These are phyloP conservation scores for Termitomyces sp. DNA, from an alignment of 768 basidiomycete species.

Conservation along the genomic window DNA sequence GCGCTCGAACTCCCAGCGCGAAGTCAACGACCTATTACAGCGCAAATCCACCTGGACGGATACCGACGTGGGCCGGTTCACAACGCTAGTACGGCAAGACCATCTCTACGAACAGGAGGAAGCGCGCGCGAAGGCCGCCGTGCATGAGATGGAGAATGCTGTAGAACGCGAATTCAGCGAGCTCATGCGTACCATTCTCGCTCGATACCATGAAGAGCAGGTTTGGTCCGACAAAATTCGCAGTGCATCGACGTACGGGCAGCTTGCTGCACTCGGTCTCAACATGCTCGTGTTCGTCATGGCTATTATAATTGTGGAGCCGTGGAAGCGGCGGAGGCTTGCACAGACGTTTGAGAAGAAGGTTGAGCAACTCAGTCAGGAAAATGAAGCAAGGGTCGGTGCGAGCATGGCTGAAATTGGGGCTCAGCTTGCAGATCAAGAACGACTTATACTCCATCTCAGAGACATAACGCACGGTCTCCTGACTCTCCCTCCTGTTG, in stretches of 20 bases:
- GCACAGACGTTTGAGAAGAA: conserved; percentile 89
- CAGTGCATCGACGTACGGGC: conserved; percentile 91
- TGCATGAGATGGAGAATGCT: conserved; percentile 67
- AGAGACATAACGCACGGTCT: conserved; percentile 8
- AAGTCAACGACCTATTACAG: conserved; percentile 92
- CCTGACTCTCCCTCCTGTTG: neutral
- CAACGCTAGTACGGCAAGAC: conserved; percentile 85
- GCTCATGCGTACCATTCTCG: conserved; percentile 85
- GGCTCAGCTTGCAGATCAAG: conserved; percentile 45
- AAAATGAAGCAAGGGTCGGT: conserved; percentile 48
- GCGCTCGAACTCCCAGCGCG: conserved; percentile 86
- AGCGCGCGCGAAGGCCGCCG: conserved; percentile 58
- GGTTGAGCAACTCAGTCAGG: conserved; percentile 59
- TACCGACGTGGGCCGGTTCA: conserved; percentile 82
- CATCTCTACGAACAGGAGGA: conserved; percentile 85
- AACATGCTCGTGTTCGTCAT: conserved; percentile 89
- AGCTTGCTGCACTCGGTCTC: conserved; percentile 77
- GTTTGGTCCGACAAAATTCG: conserved; percentile 99
- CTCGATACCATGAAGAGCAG: conserved; percentile 97
- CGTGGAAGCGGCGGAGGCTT: conserved; percentile 88
- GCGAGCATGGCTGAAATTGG: conserved; percentile 45
- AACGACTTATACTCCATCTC: conserved; percentile 13
- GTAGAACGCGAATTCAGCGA: conserved; percentile 87
- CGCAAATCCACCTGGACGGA: conserved; percentile 96
- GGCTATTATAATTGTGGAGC: conserved; percentile 90